phyloP scores from a whole-genome alignment of 148 eudicot genomes.

The Amaranthus palmeri region DNA sequence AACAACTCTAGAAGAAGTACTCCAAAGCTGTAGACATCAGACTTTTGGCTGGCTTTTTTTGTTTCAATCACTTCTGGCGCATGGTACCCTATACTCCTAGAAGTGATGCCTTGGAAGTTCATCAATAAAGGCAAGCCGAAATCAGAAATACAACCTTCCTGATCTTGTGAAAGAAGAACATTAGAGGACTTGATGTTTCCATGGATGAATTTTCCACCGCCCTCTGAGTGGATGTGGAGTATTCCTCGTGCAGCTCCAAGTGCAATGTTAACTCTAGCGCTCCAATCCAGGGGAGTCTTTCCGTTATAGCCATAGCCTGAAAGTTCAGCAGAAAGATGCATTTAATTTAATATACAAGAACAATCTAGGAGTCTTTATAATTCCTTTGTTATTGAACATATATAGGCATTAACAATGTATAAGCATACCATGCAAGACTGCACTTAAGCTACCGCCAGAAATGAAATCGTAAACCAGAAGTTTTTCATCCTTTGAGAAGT shows the following conservation, averaged over 20 bases:
- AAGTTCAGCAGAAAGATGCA: slow-evolving; percentile 2
- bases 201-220: slow-evolving; percentile 57
- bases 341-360: background rate
- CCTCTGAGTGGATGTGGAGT: slow-evolving; percentile 69
- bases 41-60: slow-evolving; percentile 55
- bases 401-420: too few relatives aligned
- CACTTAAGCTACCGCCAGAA: slow-evolving; percentile 61
- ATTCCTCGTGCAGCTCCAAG: slow-evolving; percentile 74
- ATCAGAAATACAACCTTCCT: slow-evolving; percentile 56
- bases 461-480: slow-evolving; percentile 77
- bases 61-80: slow-evolving; percentile 80
- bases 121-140: slow-evolving; percentile 56
- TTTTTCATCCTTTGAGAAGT: slow-evolving; percentile 92
- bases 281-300: slow-evolving; percentile 70
- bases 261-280: slow-evolving; percentile 57
- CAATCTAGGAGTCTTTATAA: too few relatives aligned
- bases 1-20: slow-evolving; percentile 75
- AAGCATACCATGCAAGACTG: slow-evolving; percentile 74
- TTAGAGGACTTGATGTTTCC: slow-evolving; percentile 92
- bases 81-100: slow-evolving; percentile 61
- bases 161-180: slow-evolving; percentile 60
- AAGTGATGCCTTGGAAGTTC: slow-evolving; percentile 36
- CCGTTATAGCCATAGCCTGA: slow-evolving; percentile 61
- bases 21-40: slow-evolving; percentile 96
- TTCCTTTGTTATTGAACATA: too few relatives aligned